Evolutionary conservation across 371 early-diverging fungal species (phyloP).

Genomic region (Rhizopus sp.): DNA sequence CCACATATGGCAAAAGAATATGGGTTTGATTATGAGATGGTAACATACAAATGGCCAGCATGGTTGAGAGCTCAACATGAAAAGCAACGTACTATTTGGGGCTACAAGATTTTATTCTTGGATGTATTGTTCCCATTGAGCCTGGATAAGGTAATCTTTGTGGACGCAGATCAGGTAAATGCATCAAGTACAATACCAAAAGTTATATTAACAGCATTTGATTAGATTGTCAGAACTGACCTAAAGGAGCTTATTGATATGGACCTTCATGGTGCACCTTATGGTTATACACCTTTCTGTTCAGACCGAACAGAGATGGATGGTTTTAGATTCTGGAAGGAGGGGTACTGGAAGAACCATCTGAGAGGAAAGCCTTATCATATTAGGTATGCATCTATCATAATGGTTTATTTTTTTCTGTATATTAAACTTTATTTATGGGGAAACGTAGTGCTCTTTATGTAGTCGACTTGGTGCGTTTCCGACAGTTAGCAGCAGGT

Average conservation of each 20-base stretch:
- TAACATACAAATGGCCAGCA: constrained; percentile 97
- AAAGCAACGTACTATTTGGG: constrained; percentile 97
- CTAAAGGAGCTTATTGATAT: constrained; percentile 87
- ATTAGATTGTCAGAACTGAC: constrained; percentile 90
- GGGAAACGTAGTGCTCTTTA: constrained; percentile 74
- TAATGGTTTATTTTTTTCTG: not conserved
- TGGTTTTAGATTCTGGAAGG: constrained; percentile 95
- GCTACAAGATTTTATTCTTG: constrained; percentile 96
- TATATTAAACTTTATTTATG: not conserved
- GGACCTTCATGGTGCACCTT: constrained; percentile 91
- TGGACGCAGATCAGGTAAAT: constrained; percentile 92
- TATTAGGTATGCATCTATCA: constrained; percentile 55
- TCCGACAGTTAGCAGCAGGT: constrained; percentile 93
- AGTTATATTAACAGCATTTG: not conserved
- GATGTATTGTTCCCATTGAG: constrained; percentile 95
- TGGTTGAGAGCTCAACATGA: constrained; percentile 92
- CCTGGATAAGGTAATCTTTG: constrained; percentile 95
- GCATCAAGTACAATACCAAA: not conserved
- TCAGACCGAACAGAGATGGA: constrained; percentile 91
- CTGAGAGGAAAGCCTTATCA: constrained; percentile 91
- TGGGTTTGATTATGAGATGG: constrained; percentile 89
- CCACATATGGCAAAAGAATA: constrained; percentile 85
- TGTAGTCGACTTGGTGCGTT: constrained; percentile 88
- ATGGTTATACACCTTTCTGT: constrained; percentile 97
- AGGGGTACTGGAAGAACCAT: constrained; percentile 93